Conservation (phyloP, 73 alveolate genomes). For the Tetrahymena elliotti region DNA sequence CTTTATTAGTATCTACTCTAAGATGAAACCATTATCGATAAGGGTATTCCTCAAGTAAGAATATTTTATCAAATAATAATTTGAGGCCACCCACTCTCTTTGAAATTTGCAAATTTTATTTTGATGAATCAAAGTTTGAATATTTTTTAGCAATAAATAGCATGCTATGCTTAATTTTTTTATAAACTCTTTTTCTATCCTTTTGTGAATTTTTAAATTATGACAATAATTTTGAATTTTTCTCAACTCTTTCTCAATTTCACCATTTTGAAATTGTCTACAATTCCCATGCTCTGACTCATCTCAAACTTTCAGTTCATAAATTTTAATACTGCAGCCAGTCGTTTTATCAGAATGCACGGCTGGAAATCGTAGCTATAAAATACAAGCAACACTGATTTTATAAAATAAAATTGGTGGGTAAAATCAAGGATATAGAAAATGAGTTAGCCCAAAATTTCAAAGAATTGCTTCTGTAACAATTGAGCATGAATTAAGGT, state of each 20-base stretch:
- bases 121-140: neutral
- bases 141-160: neutral
- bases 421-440: neutral
- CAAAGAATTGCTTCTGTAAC: neutral
- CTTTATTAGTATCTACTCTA: conserved; percentile 24
- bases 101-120: neutral
- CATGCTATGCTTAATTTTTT: neutral
- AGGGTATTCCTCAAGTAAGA: conserved; percentile 42
- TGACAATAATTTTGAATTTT: neutral
- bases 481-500: neutral
- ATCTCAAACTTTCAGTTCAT: neutral
- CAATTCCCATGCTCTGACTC: neutral
- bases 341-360: neutral
- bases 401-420: neutral
- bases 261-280: neutral
- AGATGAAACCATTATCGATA: conserved; percentile 37
- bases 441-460: neutral
- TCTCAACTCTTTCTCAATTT: neutral
- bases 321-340: neutral
- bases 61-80: neutral
- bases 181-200: neutral
- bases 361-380: neutral
- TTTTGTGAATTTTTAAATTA: neutral
- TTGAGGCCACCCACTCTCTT: neutral
- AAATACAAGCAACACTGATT: neutral